Conservation (phyloP, 2,329 filamentous ascomycete genomes). For the Alternaria novae-zelandiae region DNA sequence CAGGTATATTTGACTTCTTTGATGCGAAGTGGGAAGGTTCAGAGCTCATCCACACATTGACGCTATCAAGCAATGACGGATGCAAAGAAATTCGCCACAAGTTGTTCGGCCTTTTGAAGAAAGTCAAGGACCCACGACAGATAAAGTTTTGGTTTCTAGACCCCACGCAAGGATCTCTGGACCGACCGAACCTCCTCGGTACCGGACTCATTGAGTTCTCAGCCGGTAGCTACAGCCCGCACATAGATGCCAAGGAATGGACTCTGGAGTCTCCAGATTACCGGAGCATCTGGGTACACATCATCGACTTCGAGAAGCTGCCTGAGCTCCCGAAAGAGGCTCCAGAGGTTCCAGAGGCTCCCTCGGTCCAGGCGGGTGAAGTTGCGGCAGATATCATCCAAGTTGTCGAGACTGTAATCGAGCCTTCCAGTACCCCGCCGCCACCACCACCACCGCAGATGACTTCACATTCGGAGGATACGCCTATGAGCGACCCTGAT, state of each 20-base stretch:
- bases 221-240: conserved; percentile 37
- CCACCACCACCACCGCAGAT: conserved; percentile 3
- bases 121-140: conserved; percentile 47
- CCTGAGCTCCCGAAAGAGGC: conserved; percentile 34
- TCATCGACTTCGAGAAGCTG: conserved; percentile 38
- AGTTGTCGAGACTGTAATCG: conserved; percentile 4
- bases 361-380: background rate
- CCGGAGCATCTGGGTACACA: conserved; percentile 44
- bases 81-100: conserved; percentile 41
- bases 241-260: conserved; percentile 35
- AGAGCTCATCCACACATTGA: conserved; percentile 25
- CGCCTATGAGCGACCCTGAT: conserved; percentile 49
- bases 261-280: conserved; percentile 29
- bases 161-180: conserved; percentile 34
- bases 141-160: conserved; percentile 51
- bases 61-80: conserved; percentile 31
- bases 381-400: background rate
- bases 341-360: background rate
- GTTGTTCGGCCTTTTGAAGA: conserved; percentile 31
- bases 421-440: conserved; percentile 2
- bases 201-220: conserved; percentile 44
- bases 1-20: conserved; percentile 46
- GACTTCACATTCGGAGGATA: conserved; percentile 37
- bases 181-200: conserved; percentile 37
- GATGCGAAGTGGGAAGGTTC: conserved; percentile 31